phyloP scores from a whole-genome alignment of 164 flowering plant genomes.

The Tetrastigma voinierianum region DNA sequence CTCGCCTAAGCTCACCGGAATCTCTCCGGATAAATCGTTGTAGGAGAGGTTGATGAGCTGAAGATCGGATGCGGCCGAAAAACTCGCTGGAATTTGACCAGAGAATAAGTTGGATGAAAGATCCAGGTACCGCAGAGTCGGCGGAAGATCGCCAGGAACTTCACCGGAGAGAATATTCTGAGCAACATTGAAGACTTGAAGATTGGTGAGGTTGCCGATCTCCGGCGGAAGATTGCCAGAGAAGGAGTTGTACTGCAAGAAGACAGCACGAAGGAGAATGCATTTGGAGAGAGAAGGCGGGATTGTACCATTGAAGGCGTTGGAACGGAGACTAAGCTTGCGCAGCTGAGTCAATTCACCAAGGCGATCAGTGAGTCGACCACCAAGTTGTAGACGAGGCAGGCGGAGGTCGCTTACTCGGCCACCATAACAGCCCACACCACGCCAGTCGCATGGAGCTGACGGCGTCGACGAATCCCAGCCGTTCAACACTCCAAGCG shows the following conservation, averaged over 20 bases:
- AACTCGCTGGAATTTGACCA: constrained; percentile 55
- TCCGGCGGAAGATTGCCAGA: constrained; percentile 38
- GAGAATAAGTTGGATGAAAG: constrained; percentile 56
- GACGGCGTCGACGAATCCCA: constrained; percentile 66
- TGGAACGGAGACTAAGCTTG: constrained; percentile 71
- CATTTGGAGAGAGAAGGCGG: constrained; percentile 35
- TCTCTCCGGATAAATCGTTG: constrained; percentile 56
- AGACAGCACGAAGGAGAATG: constrained; percentile 36
- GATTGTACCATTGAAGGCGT: constrained; percentile 34
- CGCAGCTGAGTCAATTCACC: constrained; percentile 50
- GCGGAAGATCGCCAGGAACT: constrained; percentile 23
- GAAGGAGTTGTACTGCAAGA: constrained; percentile 39
- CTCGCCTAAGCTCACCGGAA: constrained; percentile 67
- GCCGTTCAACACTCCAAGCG: constrained; percentile 58
- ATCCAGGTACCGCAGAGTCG: constrained; percentile 30
- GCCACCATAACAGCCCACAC: constrained; percentile 49
- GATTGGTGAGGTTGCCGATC: constrained; percentile 25
- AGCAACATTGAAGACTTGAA: constrained; percentile 33
- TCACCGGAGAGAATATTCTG: constrained; percentile 37
- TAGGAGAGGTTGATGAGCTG: constrained; percentile 66
- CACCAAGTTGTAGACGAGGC: constrained; percentile 66
- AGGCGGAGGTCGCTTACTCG: constrained; percentile 73
- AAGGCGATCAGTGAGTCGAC: constrained; percentile 41
- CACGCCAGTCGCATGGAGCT: constrained; percentile 97
- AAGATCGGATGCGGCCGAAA: constrained; percentile 37